These are phyloP conservation scores for Saccharomycopsis schoenii DNA, from an alignment of 805 yeast genomes.

Conservation along the genomic window DNA sequence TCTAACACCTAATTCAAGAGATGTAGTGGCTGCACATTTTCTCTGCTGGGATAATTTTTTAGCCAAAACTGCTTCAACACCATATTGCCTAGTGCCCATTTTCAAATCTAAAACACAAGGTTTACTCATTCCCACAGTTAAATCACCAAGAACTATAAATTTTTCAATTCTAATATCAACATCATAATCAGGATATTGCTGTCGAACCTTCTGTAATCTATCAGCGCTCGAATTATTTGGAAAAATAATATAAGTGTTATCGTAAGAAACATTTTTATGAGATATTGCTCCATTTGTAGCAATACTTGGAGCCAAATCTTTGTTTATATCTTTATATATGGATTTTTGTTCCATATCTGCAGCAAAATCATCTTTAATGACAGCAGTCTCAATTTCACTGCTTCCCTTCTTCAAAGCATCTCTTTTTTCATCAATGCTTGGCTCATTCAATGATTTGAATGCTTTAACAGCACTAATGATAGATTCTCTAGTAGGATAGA, in stretches of 20 bases:
- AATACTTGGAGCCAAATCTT: not conserved
- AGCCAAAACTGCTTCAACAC: slow-evolving; percentile 71
- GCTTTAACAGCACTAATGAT: slow-evolving; percentile 16
- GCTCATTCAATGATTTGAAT: not conserved
- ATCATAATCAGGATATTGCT: slow-evolving; percentile 26
- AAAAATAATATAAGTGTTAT: slow-evolving; percentile 1
- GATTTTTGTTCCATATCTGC: not conserved
- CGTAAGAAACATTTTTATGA: not conserved
- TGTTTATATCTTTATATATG: not conserved
- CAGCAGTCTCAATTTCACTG: not conserved
- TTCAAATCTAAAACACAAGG: slow-evolving; percentile 93
- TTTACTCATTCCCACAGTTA: slow-evolving; percentile 68
- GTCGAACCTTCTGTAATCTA: not conserved
- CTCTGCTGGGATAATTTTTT: slow-evolving; percentile 72
- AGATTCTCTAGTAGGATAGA: slow-evolving; percentile 14
- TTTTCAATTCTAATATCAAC: slow-evolving; percentile 45
- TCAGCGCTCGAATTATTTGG: not conserved
- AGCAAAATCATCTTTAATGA: not conserved
- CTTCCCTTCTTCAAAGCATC: slow-evolving; percentile 5
- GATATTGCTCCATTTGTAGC: not conserved
- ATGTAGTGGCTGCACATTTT: slow-evolving; percentile 77
- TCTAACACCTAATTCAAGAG: slow-evolving; percentile 75
- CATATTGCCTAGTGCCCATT: slow-evolving; percentile 98
- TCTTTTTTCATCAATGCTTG: too few species aligned
- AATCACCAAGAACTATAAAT: slow-evolving; percentile 80